These are phyloP conservation scores for Baorangia bicolor DNA, from an alignment of 768 basidiomycete genomes.

Conservation along the genomic window DNA sequence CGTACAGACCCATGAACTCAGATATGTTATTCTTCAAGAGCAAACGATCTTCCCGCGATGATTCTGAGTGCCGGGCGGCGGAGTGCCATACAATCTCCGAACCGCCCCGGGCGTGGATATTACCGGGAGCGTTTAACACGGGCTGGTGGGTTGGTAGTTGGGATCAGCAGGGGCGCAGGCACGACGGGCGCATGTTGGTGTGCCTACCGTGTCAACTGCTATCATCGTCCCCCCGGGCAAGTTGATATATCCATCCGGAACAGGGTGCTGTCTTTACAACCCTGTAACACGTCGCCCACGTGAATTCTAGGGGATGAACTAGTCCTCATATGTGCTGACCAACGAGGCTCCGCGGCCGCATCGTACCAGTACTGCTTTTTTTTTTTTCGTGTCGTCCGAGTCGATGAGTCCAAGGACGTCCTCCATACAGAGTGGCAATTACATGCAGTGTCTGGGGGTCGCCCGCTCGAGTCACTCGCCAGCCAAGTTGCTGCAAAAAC, in stretches of 20 bases:
- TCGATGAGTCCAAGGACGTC: not conserved
- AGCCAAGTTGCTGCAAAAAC: too few relatives aligned
- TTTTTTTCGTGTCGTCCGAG: too few relatives aligned
- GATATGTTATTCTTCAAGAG: not conserved
- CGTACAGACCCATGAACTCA: too few relatives aligned
- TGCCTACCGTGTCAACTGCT: not conserved
- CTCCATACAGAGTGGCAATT: not conserved
- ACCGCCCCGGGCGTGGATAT: not conserved
- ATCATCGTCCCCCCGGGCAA: not conserved
- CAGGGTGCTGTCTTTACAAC: not conserved
- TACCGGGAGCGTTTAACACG: not conserved
- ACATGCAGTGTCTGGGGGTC: conserved; percentile 4
- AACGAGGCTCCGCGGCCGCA: not conserved
- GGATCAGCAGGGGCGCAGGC: conserved; percentile 7
- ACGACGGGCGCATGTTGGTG: not conserved
- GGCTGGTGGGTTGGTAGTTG: not conserved
- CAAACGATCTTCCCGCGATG: conserved; percentile 8
- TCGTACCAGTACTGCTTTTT: too few relatives aligned
- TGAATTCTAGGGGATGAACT: not conserved
- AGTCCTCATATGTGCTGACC: too few relatives aligned
- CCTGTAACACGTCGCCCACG: not conserved
- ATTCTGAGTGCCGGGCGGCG: not conserved
- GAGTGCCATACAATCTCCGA: not conserved
- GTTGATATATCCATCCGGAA: not conserved
- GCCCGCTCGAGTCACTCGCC: not conserved